These are phyloP conservation scores for Gossypium aridum DNA, from an alignment of 441 rosid genomes.

Conservation along the genomic window DNA sequence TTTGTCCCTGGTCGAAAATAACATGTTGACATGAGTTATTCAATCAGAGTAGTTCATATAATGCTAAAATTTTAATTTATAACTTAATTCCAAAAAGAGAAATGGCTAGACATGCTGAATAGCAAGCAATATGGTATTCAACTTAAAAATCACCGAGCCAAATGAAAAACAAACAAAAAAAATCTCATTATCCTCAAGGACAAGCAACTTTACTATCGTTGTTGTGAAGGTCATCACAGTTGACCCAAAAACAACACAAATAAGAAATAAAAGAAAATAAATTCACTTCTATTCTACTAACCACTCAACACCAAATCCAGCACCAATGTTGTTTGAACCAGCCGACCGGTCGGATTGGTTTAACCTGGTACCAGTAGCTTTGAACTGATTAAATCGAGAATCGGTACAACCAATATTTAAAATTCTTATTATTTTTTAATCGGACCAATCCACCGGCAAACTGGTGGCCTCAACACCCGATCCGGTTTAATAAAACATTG, in stretches of 20 bases:
- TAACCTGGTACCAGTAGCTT: too few species aligned
- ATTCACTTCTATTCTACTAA: background rate
- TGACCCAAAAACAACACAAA: background rate
- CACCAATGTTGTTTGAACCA: background rate
- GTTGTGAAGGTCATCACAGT: background rate
- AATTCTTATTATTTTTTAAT: too few species aligned
- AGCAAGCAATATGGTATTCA: background rate
- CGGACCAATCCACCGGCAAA: too few species aligned
- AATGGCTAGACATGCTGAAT: background rate
- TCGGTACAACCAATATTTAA: too few species aligned
- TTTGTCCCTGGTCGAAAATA: background rate
- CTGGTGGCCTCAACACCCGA: too few species aligned
- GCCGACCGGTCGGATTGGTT: too few species aligned
- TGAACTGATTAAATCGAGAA: too few species aligned
- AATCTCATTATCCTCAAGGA: background rate
- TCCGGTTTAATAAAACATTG: too few species aligned
- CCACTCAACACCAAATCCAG: background rate
- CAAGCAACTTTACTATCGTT: background rate
- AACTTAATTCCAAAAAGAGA: background rate
- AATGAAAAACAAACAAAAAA: background rate
- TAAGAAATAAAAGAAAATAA: background rate
- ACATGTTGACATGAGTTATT: background rate
- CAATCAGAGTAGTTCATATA: background rate
- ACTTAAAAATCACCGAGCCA: background rate
- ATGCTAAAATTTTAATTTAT: background rate